Base-by-base conservation (phyloP, 1,139 yeast species). In the Saccharomyces pastorianus region DNA sequence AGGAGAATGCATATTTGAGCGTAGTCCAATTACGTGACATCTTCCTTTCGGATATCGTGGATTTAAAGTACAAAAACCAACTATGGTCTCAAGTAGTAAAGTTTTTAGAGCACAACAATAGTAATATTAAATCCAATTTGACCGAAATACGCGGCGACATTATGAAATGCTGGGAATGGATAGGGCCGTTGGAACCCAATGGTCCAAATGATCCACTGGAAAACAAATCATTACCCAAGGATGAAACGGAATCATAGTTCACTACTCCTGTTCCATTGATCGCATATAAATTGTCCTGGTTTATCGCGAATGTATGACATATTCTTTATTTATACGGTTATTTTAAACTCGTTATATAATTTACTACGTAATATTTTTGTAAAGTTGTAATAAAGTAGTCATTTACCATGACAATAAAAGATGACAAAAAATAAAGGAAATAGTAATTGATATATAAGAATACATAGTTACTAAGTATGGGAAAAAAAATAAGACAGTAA, bases 81-180 rank as follows among this genome's bases (percentile, higher is more conserved):
- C 64, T 86, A 27, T 90, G 98, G 97, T 70, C 70, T 6, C 64
- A 70, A 13, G 85, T 90, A 1, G 76, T 78, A 51, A 70, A 71
- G 46, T 76, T 73, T 50, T 79, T 93, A 9, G 96, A 90, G 63
- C 71, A 73, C 53, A 86, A 88, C 47, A 68, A 68, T 56, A 64
- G 70, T 14, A 68, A 68, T 54, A 61, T 68, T 13, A 66, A 64
- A 52, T 60, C 69, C 14, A 61, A 57, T 20, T 54, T 68, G 32
- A 71, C 81, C 58, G 96, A 90, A 65, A 76, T 83, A 47, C 88
- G 85, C 62, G 97, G 97, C 4, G 96, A 89, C 61, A 85, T 89
- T 57, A 82, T 86, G 82, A 82, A 84, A 64, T 89, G 88, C 34
- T 89, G 96, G 96, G 89, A 88, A 65, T 90, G 96, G 96, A 76